Base-by-base conservation (phyloP, 108 stramenopile genomes). In the Skeletonema potamos region DNA sequence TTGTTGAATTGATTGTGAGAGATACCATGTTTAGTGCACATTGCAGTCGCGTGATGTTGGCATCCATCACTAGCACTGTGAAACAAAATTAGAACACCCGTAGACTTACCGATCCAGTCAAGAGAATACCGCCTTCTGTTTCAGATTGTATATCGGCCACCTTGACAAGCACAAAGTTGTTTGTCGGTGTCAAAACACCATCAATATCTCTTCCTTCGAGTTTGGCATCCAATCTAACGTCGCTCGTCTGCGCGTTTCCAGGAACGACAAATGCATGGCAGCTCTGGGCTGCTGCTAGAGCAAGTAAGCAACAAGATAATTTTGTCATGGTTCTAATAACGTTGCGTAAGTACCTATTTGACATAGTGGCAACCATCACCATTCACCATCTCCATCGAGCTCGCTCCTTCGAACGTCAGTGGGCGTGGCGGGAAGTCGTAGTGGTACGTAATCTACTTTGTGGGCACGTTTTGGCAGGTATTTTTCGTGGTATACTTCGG, bases 121-220 rank as follows among this genome's bases (percentile, higher is more conserved):
- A 76, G 34, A 93, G 64, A 56, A 96, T 92, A 27, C 96, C 96
- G 32, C 90, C 93, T 11, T 79, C 75, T 0, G 96, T 91, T 59
- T 91, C 41, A 17, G 86, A 87, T n/a, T 70, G 57, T 11, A 81
- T 73, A 41, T 76, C 84, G 6, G 85, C 88, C n/a, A 82, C 65
- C 63, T 87, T 89, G 51, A 96, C 86, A 3, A 96, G 74, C 18
- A 94, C 70, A 62, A 93, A 93, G 58, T 96, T 94, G 66, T 93
- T 90, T 18, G 90, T 73, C 34, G 94, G 91, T 13, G 74, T 70
- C 26, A 95, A 58, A 6, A 73, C 65, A 15, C 88, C 87, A 22
- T 73, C 66, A 56, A 92, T 87, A 33, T 84, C 75, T 7, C 78
- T 59, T 15, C 91, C 91, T 44, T 94, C 93, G 11, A 94, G 70